Evolutionary conservation across 1,284 basidiomycete species (phyloP), one percentile per base, ranked within the genome.

Genomic region (Melampsora medusae): DNA sequence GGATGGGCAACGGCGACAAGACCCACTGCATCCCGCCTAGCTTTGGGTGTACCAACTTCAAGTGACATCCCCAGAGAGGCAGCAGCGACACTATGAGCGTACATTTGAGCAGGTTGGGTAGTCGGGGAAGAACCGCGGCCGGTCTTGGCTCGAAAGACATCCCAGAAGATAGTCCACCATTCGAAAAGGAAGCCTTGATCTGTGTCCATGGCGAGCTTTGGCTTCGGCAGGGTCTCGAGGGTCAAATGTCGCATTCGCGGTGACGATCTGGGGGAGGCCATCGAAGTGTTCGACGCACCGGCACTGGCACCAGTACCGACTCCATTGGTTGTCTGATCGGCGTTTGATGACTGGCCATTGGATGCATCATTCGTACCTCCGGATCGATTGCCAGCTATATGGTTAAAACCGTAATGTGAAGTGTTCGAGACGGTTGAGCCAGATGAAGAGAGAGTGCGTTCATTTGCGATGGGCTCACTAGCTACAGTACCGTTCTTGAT

Each of bases 91-190:
- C 53, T 68, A 35, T 75, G 72, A 33, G 59, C 73, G 25, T 68
- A 75, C 25, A 68, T 28, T 62, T 68, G 73, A 64, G 66, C 53
- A 33, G 73, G 46, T 46, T 75, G 59, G 4, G 73, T 49, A 42
- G 38, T 61, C 9, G 53, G 50, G 5, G 71, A 50, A 28, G 66
- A 38, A 22, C 49, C 71, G 49, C 73, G 65, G 6, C 73, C 73
- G n/a, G 73, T 75, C 56, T 75, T 75, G 22, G 73, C 73, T 60
- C 53, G 73, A 33, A 75, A 75, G 19, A 75, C 73, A 35, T 75
- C 73, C 73, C 73, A 75, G 22, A 75, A 75, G 46, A 75, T 75
- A 42, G 73, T 60, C 73, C 73, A 75, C 73, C 73, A 75, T 35
- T 75, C 73, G 61, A 68, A 75, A 31, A 75, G 53, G 46, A 75